phyloP scores from a whole-genome alignment of 2,329 filamentous ascomycete genomes.

The Colletotrichum incanum region DNA sequence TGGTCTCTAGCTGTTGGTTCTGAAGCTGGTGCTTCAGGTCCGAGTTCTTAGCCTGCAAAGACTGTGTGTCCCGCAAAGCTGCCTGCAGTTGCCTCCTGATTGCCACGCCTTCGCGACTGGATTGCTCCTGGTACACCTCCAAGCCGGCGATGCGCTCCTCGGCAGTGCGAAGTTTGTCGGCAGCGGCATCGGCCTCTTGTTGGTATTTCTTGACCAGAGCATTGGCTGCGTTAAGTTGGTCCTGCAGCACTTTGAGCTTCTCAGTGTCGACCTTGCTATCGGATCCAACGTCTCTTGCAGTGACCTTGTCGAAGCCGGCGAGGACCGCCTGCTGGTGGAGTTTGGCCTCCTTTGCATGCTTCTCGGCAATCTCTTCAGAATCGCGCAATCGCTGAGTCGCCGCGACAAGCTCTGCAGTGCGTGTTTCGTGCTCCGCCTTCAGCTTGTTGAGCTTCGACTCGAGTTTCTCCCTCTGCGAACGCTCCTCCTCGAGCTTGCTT shows the following conservation, averaged over 20 bases:
- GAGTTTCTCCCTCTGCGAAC: conserved; percentile 79
- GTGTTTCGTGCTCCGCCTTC: conserved; percentile 86
- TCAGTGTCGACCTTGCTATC: conserved; percentile 70
- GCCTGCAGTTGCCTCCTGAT: conserved; percentile 92
- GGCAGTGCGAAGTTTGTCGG: conserved; percentile 90
- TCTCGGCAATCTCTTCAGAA: conserved; percentile 89
- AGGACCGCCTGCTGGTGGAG: conserved; percentile 89
- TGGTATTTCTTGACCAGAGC: conserved; percentile 90
- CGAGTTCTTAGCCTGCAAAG: conserved; percentile 83
- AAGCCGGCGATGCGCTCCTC: conserved; percentile 97
- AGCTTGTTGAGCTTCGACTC: conserved; percentile 85
- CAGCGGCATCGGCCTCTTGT: conserved; percentile 86
- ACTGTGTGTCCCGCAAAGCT: conserved; percentile 86
- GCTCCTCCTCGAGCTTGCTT: conserved; percentile 87
- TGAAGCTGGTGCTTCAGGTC: conserved; percentile 88
- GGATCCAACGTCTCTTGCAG: conserved; percentile 66
- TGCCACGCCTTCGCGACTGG: conserved; percentile 90
- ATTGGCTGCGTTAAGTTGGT: conserved; percentile 85
- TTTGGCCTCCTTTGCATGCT: conserved; percentile 88
- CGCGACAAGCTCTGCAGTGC: conserved; percentile 82
- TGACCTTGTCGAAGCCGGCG: conserved; percentile 83
- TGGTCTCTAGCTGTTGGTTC: conserved; percentile 92
- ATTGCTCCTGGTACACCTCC: conserved; percentile 97
- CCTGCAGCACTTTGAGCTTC: conserved; percentile 81
- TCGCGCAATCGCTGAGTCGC: conserved; percentile 83